Evolutionary conservation across 2,329 filamentous ascomycete species (phyloP).

Genomic region (Colletotrichum orchidophilum): DNA sequence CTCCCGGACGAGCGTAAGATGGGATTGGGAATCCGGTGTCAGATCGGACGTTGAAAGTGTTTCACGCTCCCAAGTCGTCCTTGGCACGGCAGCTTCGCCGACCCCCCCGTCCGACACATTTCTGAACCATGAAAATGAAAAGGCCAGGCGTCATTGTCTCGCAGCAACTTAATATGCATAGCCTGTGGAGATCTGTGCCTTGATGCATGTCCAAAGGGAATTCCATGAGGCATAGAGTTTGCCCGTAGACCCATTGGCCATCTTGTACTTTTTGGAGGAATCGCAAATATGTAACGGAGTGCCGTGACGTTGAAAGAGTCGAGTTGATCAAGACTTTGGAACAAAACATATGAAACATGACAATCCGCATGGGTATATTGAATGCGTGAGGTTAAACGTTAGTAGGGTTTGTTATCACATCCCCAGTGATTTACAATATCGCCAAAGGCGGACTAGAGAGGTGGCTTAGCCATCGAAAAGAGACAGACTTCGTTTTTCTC

Average conservation of each 20-base stretch:
- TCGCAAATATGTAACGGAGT: no score
- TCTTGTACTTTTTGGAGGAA: no score
- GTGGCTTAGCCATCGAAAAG: no score
- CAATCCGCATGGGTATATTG: no score
- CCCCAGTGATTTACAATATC: no score
- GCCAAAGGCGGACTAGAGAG: no score
- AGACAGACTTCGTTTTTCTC: no score
- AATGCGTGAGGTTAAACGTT: no score
- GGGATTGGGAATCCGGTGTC: slow-evolving; percentile 22
- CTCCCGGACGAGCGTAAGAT: background rate
- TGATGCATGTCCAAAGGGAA: background rate
- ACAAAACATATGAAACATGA: no score
- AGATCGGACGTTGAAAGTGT: slow-evolving; percentile 22
- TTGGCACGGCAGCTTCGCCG: slow-evolving; percentile 13
- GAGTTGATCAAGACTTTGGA: no score
- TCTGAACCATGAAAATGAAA: background rate
- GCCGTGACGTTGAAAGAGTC: no score
- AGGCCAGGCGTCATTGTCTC: background rate
- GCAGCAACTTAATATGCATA: background rate
- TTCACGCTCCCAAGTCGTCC: slow-evolving; percentile 18
- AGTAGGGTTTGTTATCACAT: no score
- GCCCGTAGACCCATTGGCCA: background rate
- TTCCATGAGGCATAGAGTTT: background rate
- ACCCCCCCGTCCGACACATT: background rate
- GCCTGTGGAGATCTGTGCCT: background rate